These are phyloP conservation scores for Pseudogymnoascus sp. DNA, from an alignment of 2,329 filamentous ascomycete genomes.

Conservation along the genomic window DNA sequence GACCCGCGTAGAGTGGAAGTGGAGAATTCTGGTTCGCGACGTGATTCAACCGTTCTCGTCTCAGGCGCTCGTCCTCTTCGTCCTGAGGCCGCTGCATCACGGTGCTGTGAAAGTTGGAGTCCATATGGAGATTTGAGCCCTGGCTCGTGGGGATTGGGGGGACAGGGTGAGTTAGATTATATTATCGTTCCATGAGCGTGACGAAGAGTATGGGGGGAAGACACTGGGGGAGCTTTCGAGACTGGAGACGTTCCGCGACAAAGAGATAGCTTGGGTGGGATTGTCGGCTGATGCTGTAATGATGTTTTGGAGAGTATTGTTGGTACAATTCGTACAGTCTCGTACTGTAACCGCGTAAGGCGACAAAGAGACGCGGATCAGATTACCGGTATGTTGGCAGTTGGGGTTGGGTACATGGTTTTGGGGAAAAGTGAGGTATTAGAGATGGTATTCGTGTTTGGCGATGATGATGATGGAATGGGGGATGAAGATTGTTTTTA, in stretches of 20 bases:
- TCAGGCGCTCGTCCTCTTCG: conserved; percentile 21
- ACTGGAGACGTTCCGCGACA: neutral
- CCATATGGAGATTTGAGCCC: conserved; percentile 17
- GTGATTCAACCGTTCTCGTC: conserved; percentile 25
- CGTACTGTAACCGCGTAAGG: neutral
- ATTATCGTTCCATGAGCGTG: conserved; percentile 9
- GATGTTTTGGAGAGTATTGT: neutral
- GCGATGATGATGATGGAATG: conserved; percentile 5
- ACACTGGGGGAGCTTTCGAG: neutral
- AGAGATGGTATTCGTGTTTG: neutral
- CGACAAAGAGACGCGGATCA: conserved; percentile 1
- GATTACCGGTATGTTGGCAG: neutral
- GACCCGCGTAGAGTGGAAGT: conserved; percentile 18
- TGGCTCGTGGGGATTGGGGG: conserved; percentile 8
- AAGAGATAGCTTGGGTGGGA: neutral
- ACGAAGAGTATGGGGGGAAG: neutral
- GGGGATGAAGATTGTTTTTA: neutral
- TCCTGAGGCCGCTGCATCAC: conserved; percentile 25
- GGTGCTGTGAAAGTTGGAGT: conserved; percentile 26
- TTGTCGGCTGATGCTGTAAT: neutral
- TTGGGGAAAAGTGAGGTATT: conserved; percentile 7
- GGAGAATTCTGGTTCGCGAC: conserved; percentile 24
- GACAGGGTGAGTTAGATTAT: conserved; percentile 1
- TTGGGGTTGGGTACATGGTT: neutral
- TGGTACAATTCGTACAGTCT: neutral